These are phyloP conservation scores for Cynanchum wilfordii DNA, from an alignment of 257 asterid species.

Conservation along the genomic window DNA sequence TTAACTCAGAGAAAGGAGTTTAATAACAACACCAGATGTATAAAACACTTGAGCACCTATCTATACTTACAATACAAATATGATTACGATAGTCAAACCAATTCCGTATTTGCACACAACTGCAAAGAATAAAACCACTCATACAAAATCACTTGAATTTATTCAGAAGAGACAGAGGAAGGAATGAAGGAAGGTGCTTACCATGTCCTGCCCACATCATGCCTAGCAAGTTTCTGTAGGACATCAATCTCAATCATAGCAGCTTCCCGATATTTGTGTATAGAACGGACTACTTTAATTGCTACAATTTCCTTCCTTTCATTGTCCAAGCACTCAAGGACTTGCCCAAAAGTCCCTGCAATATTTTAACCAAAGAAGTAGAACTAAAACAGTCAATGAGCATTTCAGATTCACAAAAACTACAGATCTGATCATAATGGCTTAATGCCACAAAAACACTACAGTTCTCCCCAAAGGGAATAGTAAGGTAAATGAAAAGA, in stretches of 20 bases:
- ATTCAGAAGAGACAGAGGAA: conserved; percentile 17
- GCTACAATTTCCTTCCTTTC: conserved; percentile 79
- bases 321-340: conserved; percentile 65
- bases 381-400: conserved; percentile 15
- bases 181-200: conserved; percentile 26
- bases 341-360: conserved; percentile 84
- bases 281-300: conserved; percentile 69
- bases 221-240: conserved; percentile 63
- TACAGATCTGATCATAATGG: not conserved
- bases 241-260: conserved; percentile 86
- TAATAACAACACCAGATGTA: conserved; percentile 27
- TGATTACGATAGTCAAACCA: conserved; percentile 54
- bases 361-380: not conserved
- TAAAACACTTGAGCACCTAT: conserved; percentile 34
- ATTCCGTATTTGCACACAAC: conserved; percentile 94
- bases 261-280: conserved; percentile 74
- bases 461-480: not conserved
- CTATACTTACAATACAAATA: conserved; percentile 77
- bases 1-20: conserved; percentile 37
- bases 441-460: not conserved
- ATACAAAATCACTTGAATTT: conserved; percentile 46
- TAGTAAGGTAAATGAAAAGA: not conserved
- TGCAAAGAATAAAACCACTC: conserved; percentile 65
- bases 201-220: conserved; percentile 56
- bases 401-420: not conserved